Conservation (phyloP, 805 yeast species). For the Starmerella asiatica region DNA sequence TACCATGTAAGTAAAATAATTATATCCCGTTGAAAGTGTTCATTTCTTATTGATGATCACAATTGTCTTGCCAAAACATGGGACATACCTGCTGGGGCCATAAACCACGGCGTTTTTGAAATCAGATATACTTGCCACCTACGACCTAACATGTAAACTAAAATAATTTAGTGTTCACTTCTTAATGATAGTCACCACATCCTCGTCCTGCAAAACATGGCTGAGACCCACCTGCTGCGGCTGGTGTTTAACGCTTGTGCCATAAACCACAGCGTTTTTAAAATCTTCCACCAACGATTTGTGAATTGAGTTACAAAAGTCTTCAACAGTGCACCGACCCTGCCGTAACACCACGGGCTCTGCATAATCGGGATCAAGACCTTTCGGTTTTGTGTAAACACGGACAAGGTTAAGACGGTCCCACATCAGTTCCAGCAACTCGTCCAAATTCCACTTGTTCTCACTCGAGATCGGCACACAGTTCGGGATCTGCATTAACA, state of each 20-base stretch:
- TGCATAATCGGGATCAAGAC: conserved; percentile 77
- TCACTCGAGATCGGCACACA: conserved; percentile 97
- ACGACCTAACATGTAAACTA: no score
- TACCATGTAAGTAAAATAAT: no score
- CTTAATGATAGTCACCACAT: conserved; percentile 90
- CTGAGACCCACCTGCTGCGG: conserved; percentile 88
- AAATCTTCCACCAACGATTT: conserved; percentile 88
- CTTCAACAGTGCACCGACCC: conserved; percentile 76
- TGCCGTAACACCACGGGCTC: conserved; percentile 89
- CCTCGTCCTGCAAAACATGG: conserved; percentile 84
- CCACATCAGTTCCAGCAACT: conserved; percentile 92
- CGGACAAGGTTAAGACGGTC: conserved; percentile 76
- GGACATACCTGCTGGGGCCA: no score
- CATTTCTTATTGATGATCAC: no score
- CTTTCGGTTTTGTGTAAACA: conserved; percentile 95
- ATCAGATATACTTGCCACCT: no score
- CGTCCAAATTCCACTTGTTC: conserved; percentile 94
- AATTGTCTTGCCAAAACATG: no score
- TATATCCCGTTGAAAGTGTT: no score
- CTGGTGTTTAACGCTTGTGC: conserved; percentile 88
- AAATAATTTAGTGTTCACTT: conserved; percentile 23
- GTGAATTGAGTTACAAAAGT: conserved; percentile 92
- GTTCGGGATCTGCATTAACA: conserved; percentile 82
- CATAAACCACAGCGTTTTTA: conserved; percentile 83
- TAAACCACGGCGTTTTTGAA: no score